These are phyloP conservation scores for Pyricularia sp. DNA, from an alignment of 2,329 filamentous ascomycete species.

Conservation along the genomic window DNA sequence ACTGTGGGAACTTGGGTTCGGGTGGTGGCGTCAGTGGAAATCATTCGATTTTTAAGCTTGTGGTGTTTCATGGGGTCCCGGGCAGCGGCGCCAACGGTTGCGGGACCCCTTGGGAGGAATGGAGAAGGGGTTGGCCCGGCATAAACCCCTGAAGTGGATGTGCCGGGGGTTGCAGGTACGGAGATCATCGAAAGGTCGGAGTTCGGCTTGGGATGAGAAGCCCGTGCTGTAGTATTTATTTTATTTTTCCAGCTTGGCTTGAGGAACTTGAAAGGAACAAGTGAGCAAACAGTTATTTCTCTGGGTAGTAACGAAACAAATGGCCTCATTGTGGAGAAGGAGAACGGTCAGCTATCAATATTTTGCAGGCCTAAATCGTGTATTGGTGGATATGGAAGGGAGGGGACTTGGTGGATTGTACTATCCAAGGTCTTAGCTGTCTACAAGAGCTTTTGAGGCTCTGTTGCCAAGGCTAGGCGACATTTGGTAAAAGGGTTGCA, in stretches of 20 bases:
- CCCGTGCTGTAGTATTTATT: not conserved
- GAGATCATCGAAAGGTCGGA: slow-evolving; percentile 2
- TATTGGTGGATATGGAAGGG: not conserved
- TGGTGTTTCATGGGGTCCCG: not conserved
- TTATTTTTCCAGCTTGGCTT: not conserved
- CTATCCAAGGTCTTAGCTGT: not conserved
- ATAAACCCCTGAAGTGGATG: not conserved
- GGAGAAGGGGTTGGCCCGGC: not conserved
- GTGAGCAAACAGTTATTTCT: not conserved
- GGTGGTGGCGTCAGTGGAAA: not conserved
- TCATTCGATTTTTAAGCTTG: not conserved
- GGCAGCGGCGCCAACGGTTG: not conserved
- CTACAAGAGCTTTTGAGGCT: not conserved
- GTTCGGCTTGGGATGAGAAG: not conserved
- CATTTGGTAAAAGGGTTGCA: not conserved
- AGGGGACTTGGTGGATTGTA: not conserved
- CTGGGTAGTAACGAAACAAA: not conserved
- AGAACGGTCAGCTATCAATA: not conserved
- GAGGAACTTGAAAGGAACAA: not conserved
- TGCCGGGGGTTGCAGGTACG: not conserved
- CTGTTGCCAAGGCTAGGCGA: not conserved
- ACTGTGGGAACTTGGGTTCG: too few relatives aligned
- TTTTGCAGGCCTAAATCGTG: not conserved
- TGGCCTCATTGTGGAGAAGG: not conserved
- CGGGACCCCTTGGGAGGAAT: not conserved